Base-by-base conservation (phyloP, 352 stramenopile species). In the Sclerospora graminicola region DNA sequence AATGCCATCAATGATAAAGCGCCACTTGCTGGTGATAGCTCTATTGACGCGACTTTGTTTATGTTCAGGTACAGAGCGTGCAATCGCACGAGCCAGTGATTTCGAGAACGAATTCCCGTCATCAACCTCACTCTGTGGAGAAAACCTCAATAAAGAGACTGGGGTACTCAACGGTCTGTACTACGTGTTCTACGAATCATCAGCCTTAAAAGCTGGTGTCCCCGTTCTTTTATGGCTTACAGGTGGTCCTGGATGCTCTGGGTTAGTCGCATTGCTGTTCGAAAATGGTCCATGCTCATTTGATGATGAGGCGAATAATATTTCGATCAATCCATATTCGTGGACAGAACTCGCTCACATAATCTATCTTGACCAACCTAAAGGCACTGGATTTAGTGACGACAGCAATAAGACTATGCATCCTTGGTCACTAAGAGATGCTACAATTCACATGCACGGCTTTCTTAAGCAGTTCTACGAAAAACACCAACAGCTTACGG, bases 161-260 rank as follows among this genome's bases (percentile, higher is more conserved):
- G 80, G 73, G 1, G 74, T 57, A 13, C 42, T 91, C 15, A 72
- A 83, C 31, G 68, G 48, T 35, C 43, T 91, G 23, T 89, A n/a
- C n/a, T n/a, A n/a, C 48, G 52, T 85, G 24, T 84, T 82, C 26
- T 91, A 84, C 46, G 61, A 82, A 32, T 75, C 76, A 2, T 59
- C 68, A 15, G 44, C 23, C 18, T 40, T 27, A 8, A 13, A 27
- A 39, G 34, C 8, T 15, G 15, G 35, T 19, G 50, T 61, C 14
- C 96, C 96, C 0, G 71, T 99, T 18, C 74, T 99, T 8, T 50
- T 99, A 6, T 99, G 96, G 96, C 68, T 99, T 5, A 98, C 90
- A 6, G 95, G 96, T 21, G 95, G 95, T 11, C 95, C 95, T 8
- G 94, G 95, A 1, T 99, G 95, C 70, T 98, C 87, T 4, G 94